Evolutionary conservation across 108 stramenopile species (phyloP), one percentile per base, ranked within the genome.

Genomic region (Schizochytrium sp.): DNA sequence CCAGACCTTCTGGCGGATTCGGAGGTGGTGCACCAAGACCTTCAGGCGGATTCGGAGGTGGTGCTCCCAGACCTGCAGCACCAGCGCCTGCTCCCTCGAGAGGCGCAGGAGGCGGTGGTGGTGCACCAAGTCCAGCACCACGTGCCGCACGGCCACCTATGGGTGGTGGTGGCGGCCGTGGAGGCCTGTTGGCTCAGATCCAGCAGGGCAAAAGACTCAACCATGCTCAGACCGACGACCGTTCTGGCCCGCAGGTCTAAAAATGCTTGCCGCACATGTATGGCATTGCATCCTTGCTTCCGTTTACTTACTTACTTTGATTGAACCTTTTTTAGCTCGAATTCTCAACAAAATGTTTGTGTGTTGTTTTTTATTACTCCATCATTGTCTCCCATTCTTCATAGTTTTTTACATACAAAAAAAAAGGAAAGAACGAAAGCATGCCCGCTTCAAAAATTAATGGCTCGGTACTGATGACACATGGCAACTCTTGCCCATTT

Each of bases 121-220:
- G 59, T 19, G 59, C 59, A 19, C 59, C 59, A 19, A 28, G 28
- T 28, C 28, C 28, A 28, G 28, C 28, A 28, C 28, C 28, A 28
- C 28, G 28, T 28, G 72, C 72, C 41, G 72, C 72, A 8, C n/a
- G 72, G 7, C 72, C 72, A 12, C 72, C 72, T 8, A 72, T 72
- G 72, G 72, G 72, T 8, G 57, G 57, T 17, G 61, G 61, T 42
- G 73, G 73, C 50, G 73, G 73, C 50, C 73, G 73, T 50, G 73
- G 73, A 19, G 73, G 73, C 73, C 73, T 76, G 28, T 50, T 76
- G 7, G 73, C 73, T 19, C 49, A 76, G 50, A 76, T 76, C 73
- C 46, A 76, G 49, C 46, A 53, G 50, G 73, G 73, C 73, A 76
- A 15, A 4, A 57, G 19, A 46, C 73, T 76, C n/a, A 12, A 76